phyloP scores from a whole-genome alignment of 169 alveolate species.

The Plasmodium fragile region DNA sequence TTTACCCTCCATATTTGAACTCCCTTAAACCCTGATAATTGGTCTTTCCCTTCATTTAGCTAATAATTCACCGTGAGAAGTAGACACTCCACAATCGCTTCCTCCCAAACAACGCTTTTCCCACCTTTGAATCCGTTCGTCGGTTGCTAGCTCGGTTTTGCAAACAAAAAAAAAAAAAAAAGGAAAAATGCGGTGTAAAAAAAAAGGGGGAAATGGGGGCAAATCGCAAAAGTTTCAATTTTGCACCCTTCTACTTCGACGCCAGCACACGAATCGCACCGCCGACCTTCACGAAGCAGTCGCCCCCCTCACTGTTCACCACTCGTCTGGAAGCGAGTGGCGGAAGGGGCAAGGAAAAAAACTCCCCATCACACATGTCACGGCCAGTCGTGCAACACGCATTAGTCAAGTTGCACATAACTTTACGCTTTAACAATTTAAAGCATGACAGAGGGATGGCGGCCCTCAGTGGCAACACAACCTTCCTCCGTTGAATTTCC shows the following conservation, averaged over 20 bases:
- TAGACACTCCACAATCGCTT: not conserved
- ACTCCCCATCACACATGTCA: not conserved
- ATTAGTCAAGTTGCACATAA: not conserved
- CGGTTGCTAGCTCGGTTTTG: not conserved
- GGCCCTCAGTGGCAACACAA: not conserved
- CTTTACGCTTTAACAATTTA: not conserved
- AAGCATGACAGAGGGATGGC: slow-evolving; percentile 3
- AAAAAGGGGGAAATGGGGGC: not conserved
- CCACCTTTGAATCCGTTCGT: not conserved
- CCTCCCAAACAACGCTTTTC: not conserved
- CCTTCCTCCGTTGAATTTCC: slow-evolving; percentile 30
- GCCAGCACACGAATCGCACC: not conserved
- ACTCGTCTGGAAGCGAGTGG: not conserved
- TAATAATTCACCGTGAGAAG: not conserved
- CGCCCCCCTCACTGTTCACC: not conserved
- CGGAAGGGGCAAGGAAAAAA: not conserved
- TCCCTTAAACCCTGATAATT: not conserved
- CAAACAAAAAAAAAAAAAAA: not conserved
- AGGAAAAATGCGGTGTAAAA: not conserved
- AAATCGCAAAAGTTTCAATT: not conserved
- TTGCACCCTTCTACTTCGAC: not conserved
- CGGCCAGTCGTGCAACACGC: not conserved
- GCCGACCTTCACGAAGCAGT: not conserved
- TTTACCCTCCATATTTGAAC: not conserved
- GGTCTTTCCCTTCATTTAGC: not conserved